A percentile compares a stretch with the other conserved stretches of the same genome.
Evolutionary conservation across 1,139 yeast genomes (phyloP).

Genomic region (Suhomyces bribrorum): DNA sequence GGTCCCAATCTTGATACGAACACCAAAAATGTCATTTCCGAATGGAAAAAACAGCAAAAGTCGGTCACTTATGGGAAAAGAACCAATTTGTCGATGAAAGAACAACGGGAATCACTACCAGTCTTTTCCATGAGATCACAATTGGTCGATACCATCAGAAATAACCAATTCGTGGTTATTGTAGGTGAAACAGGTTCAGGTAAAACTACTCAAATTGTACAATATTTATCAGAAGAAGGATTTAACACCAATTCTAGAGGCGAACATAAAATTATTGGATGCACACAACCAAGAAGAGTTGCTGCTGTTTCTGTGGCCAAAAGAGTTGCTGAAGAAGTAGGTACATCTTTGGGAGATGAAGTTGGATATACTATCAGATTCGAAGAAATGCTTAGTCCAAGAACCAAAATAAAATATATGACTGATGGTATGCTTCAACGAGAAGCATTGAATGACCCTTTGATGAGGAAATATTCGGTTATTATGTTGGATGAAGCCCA

Average conservation of each 20-base stretch:
- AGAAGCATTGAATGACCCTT: slow-evolving; percentile 78
- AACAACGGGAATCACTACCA: slow-evolving; percentile 72
- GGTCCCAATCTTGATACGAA: slow-evolving; percentile 10
- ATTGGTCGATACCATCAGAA: slow-evolving; percentile 55
- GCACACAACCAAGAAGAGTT: slow-evolving; percentile 75
- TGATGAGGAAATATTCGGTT: slow-evolving; percentile 71
- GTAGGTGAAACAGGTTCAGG: slow-evolving; percentile 51
- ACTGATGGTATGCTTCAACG: slow-evolving; percentile 93
- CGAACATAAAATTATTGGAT: slow-evolving; percentile 53
- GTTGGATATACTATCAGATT: slow-evolving; percentile 72
- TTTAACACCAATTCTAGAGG: slow-evolving; percentile 25
- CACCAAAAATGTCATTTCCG: slow-evolving; percentile 28
- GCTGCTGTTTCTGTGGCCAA: slow-evolving; percentile 72
- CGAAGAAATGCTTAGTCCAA: slow-evolving; percentile 56
- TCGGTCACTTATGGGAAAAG: slow-evolving; percentile 56
- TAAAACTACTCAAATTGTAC: slow-evolving; percentile 33
- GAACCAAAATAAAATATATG: slow-evolving; percentile 68
- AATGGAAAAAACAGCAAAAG: slow-evolving; percentile 54
- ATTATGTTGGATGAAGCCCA: slow-evolving; percentile 95
- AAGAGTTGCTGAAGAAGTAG: slow-evolving; percentile 67
- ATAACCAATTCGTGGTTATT: slow-evolving; percentile 46
- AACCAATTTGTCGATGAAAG: slow-evolving; percentile 53
- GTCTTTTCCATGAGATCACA: slow-evolving; percentile 64
- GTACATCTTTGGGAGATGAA: slow-evolving; percentile 56
- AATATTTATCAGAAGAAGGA: slow-evolving; percentile 42